These are phyloP conservation scores for Boletus bicolor DNA, from an alignment of 768 basidiomycete genomes.

Conservation along the genomic window DNA sequence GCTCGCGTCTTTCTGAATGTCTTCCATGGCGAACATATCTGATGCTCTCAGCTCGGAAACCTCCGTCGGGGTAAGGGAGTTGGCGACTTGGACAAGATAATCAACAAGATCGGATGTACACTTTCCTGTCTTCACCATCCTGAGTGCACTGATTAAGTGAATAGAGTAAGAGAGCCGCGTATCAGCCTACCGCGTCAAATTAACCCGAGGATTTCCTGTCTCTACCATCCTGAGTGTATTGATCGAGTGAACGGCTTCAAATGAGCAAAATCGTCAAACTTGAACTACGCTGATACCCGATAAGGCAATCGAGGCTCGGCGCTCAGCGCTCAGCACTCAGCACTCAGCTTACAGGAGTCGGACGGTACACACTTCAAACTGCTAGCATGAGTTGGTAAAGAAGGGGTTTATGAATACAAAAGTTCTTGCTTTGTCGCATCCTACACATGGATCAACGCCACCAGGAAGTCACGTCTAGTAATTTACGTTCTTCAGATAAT, in stretches of 20 bases:
- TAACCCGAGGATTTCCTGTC: not conserved
- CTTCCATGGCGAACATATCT: conserved; percentile 41
- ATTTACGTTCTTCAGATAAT: conserved; percentile 63
- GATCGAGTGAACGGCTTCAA: not conserved
- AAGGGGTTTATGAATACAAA: conserved; percentile 11
- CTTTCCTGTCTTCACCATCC: not conserved
- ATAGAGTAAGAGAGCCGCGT: too few relatives aligned
- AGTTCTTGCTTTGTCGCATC: conserved; percentile 1
- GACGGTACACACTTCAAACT: not conserved
- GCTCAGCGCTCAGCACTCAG: too few relatives aligned
- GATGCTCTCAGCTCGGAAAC: not conserved
- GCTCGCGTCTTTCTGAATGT: not conserved
- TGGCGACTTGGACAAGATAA: not conserved
- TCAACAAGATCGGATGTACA: not conserved
- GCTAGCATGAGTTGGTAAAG: not conserved
- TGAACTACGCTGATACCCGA: too few relatives aligned
- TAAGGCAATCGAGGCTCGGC: too few relatives aligned
- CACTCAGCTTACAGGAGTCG: not conserved
- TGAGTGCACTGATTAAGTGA: not conserved
- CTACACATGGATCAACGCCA: not conserved
- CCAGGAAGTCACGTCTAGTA: conserved; percentile 41
- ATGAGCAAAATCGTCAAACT: too few relatives aligned
- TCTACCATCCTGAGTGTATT: not conserved
- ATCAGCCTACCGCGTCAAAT: not conserved
- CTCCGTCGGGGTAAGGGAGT: not conserved